A percentile compares a stretch with the other conserved stretches of the same genome.
These are phyloP conservation scores for Pueraria montana DNA, from an alignment of 306 rosid genomes.

Conservation along the genomic window DNA sequence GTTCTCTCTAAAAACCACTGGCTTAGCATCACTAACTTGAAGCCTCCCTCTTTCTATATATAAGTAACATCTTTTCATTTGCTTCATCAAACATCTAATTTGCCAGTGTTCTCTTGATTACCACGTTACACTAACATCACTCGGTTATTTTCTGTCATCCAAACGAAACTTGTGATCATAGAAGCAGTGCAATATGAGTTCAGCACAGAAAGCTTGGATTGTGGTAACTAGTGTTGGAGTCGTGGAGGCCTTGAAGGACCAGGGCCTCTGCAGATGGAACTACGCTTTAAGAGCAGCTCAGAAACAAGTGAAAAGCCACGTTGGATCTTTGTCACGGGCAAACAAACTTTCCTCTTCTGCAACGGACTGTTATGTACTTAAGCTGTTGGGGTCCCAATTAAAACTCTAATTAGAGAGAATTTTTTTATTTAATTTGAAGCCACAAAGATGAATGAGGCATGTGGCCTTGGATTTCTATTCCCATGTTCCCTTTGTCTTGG, in stretches of 20 bases:
- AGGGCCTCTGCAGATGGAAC: constrained; percentile 65
- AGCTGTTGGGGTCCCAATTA: constrained; percentile 32
- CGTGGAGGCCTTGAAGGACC: constrained; percentile 62
- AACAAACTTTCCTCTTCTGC: constrained; percentile 53
- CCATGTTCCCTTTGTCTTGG: not conserved
- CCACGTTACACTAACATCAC: not conserved
- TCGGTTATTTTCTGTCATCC: not conserved
- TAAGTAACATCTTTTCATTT: not conserved
- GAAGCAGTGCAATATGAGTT: constrained; percentile 42
- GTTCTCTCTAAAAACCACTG: not conserved
- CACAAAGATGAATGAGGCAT: constrained; percentile 43
- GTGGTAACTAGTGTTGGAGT: constrained; percentile 53
- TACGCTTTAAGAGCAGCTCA: constrained; percentile 48
- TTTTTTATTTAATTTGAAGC: constrained; percentile 39
- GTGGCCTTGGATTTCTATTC: constrained; percentile 50
- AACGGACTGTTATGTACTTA: constrained; percentile 14
- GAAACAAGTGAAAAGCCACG: constrained; percentile 55
- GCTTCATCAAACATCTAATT: constrained; percentile 6
- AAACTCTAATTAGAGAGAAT: not conserved
- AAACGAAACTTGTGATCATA: not conserved
- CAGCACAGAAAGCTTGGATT: constrained; percentile 46
- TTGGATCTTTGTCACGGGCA: constrained; percentile 51
- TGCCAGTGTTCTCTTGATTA: not conserved
- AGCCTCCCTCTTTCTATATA: not conserved
- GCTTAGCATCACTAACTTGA: not conserved